Evolutionary conservation across 805 yeast genomes (phyloP), one percentile per base, ranked within the genome.

Genomic region (Jamesozyma lodderae): DNA sequence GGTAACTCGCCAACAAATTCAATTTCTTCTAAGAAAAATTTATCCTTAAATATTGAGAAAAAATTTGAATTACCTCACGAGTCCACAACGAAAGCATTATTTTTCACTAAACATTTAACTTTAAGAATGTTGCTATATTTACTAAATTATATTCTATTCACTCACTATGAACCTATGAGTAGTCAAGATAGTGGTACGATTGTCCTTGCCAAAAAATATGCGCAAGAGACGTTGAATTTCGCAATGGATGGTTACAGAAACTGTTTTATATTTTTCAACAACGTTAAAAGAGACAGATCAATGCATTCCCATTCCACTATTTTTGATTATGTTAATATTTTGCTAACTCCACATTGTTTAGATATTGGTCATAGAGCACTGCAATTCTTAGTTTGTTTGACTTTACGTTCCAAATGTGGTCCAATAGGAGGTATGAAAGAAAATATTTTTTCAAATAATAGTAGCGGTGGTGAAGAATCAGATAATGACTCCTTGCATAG

Each of bases 381-480:
- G 49, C 78, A 74, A 45, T 74, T 75, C 46, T 62, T 75, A 56
- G 73, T 75, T n/a, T 73, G 78, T 31, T 52, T 75, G 47, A 67
- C 74, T 19, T 48, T 75, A 36, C 63, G 79, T 51, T 62, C 68
- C 2, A 60, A 66, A 46, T 66, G 70, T 53, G 70, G 70, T 2
- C 69, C 70, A 15, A 53, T 62, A 28, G 63, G 57, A 18, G 60
- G 59, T 31, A 48, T 59, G 46, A 54, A 53, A 18, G 62, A 59
- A 26, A 52, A 50, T 19, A 45, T 59, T 1, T 48, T 56, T 17
- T 40, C 50, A 6, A 47, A 37, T 23, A 39, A 42, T 22, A 47
- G 50, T 25, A 49, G 54, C 36, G 55, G 53, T 24, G 62, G 58
- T 31, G 60, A 51, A 38, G 61, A 53, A 26, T 44, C 44, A 20